Evolutionary conservation across 345 rosid genomes (phyloP).

Genomic region (Corchorus capsularis): DNA sequence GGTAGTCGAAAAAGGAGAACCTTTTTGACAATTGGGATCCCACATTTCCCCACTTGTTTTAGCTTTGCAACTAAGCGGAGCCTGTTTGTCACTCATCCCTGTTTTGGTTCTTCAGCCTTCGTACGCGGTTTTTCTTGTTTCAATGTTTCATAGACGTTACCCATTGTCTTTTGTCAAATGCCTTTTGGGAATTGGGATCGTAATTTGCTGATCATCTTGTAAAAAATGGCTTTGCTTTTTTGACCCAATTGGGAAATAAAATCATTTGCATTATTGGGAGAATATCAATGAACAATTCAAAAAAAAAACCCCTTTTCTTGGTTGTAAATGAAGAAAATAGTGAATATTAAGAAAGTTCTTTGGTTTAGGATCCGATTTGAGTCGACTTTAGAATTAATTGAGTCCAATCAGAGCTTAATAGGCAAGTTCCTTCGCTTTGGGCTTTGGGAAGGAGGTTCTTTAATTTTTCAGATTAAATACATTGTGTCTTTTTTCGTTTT

Average conservation of each 20-base stretch:
- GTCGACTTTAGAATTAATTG: too few relatives aligned
- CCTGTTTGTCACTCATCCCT: not conserved
- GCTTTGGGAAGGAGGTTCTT: too few relatives aligned
- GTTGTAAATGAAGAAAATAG: too few relatives aligned
- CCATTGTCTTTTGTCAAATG: not conserved
- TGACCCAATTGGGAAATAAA: not conserved
- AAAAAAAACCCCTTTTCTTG: too few relatives aligned
- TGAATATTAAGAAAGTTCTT: too few relatives aligned
- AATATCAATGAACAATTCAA: too few relatives aligned
- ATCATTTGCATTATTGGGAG: not conserved
- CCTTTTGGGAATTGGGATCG: not conserved
- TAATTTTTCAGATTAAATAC: too few relatives aligned
- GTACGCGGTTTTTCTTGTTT: not conserved
- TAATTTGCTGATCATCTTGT: not conserved
- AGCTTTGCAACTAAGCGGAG: slow-evolving; percentile 26
- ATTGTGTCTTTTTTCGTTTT: too few relatives aligned
- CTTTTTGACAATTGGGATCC: slow-evolving; percentile 15
- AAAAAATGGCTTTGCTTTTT: slow-evolving; percentile 6
- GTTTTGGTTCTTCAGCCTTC: not conserved
- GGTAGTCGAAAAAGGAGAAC: not conserved
- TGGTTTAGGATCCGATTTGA: too few relatives aligned
- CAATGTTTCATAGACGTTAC: not conserved
- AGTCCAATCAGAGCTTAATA: too few relatives aligned
- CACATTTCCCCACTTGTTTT: slow-evolving; percentile 3
- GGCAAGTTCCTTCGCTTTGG: too few relatives aligned